A percentile compares a stretch with the other conserved stretches of the same genome.
Evolutionary conservation across 1,284 basidiomycete species (phyloP).

Genomic region (Fomitopsis schrenkii): DNA sequence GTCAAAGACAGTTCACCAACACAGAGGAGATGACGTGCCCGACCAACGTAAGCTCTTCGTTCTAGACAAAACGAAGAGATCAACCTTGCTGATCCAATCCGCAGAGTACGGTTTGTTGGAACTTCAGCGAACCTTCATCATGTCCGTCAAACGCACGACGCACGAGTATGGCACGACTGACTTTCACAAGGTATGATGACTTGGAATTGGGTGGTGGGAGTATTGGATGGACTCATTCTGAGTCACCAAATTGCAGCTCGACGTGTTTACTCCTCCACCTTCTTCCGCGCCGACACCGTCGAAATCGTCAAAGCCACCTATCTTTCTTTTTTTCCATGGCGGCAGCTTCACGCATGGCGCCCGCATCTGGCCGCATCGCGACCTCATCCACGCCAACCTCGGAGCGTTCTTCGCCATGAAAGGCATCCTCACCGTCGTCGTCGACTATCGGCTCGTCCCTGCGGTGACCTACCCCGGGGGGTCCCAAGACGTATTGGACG

Average conservation of each 20-base stretch:
- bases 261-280: neutral
- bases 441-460: conserved; percentile 4
- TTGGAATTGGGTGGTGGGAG: neutral
- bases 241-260: neutral
- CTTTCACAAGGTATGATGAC: neutral
- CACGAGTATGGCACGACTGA: neutral
- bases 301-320: neutral
- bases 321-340: conserved; percentile 1
- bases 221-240: neutral
- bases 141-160: neutral
- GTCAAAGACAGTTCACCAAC: too few species aligned
- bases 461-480: neutral
- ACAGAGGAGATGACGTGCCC: neutral
- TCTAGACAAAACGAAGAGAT: neutral
- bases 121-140: neutral
- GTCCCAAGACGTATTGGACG: conserved; percentile 3
- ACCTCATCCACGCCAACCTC: conserved; percentile 3
- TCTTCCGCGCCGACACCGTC: neutral
- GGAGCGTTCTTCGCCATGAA: conserved; percentile 1
- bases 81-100: neutral
- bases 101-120: neutral
- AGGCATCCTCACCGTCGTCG: conserved; percentile 3
- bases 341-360: conserved; percentile 2
- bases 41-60: neutral
- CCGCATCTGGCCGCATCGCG: neutral